Evolutionary conservation across 2,329 filamentous ascomycete species (phyloP).

Genomic region (Hypoxylon sp.): DNA sequence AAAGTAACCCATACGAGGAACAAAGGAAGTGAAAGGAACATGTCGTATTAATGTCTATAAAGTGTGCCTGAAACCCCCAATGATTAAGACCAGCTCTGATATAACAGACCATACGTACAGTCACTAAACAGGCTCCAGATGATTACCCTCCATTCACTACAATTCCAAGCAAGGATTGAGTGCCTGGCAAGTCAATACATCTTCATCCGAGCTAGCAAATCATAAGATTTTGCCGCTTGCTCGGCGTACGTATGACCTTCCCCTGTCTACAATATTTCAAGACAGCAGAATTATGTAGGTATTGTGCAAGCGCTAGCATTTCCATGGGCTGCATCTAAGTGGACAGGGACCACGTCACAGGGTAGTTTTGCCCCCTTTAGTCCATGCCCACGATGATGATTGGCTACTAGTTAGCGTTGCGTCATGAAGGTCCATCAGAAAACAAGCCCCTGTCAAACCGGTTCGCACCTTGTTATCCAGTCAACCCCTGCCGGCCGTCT

Average conservation of each 20-base stretch:
- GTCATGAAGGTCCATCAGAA: slow-evolving; percentile 38
- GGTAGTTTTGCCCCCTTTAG: slow-evolving; percentile 47
- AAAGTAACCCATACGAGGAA: slow-evolving; percentile 12
- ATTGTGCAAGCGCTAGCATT: slow-evolving; percentile 10
- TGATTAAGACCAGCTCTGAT: slow-evolving; percentile 10
- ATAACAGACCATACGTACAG: slow-evolving; percentile 10
- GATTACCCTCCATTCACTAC: slow-evolving; percentile 18
- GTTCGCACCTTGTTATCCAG: slow-evolving; percentile 33
- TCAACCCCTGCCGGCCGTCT: slow-evolving; percentile 9
- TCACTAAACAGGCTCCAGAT: slow-evolving; percentile 13
- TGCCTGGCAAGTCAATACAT: slow-evolving; percentile 22
- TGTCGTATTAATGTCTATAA: slow-evolving; percentile 14
- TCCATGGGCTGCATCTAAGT: slow-evolving; percentile 30
- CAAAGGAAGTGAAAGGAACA: slow-evolving; percentile 18
- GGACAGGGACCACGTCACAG: slow-evolving; percentile 32
- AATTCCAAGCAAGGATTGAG: slow-evolving; percentile 14
- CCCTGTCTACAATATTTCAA: slow-evolving; percentile 20
- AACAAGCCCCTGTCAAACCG: slow-evolving; percentile 38
- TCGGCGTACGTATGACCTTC: slow-evolving; percentile 30
- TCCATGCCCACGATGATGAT: slow-evolving; percentile 43
- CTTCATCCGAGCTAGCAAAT: slow-evolving; percentile 21
- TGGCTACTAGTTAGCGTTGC: slow-evolving; percentile 39
- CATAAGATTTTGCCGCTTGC: slow-evolving; percentile 22
- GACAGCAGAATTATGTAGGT: slow-evolving; percentile 20
- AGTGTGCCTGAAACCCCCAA: neutral